Evolutionary conservation across 2,329 filamentous ascomycete genomes (phyloP).

Genomic region (Pseudocercospora fuligena): DNA sequence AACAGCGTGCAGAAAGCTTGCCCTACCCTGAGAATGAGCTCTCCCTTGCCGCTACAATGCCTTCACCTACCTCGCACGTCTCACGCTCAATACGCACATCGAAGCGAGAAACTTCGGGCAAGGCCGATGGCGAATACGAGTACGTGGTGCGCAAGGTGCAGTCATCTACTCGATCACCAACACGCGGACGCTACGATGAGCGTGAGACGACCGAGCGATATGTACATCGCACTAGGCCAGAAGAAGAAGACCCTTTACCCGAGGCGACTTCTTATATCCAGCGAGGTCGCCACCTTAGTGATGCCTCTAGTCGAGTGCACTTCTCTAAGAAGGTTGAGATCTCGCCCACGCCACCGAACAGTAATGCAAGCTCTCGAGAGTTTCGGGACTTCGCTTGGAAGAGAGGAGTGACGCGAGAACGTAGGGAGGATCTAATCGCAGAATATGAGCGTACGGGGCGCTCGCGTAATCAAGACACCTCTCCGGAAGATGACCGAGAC

Average conservation of each 20-base stretch:
- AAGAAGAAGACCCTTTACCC: background rate
- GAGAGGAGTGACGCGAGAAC: conserved; percentile 20
- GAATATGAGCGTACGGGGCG: conserved; percentile 35
- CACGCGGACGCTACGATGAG: conserved; percentile 13
- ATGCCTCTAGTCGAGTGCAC: conserved; percentile 35
- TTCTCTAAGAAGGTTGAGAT: conserved; percentile 41
- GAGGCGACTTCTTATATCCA: background rate
- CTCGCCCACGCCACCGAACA: conserved; percentile 40
- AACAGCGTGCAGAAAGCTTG: background rate
- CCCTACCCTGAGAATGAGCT: conserved; percentile 10
- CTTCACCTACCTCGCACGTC: conserved; percentile 18
- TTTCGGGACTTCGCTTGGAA: conserved; percentile 29
- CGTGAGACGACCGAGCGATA: conserved; percentile 18
- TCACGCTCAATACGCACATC: background rate
- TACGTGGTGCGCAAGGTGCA: conserved; percentile 23
- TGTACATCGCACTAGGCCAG: conserved; percentile 13
- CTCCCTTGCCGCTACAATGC: conserved; percentile 12
- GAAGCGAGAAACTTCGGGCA: background rate
- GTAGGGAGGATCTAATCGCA: conserved; percentile 26
- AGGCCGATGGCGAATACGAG: conserved; percentile 22
- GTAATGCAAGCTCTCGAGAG: conserved; percentile 37
- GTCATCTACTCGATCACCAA: conserved; percentile 5
- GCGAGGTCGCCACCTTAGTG: conserved; percentile 19
- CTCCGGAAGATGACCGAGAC: conserved; percentile 20
- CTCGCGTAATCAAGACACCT: conserved; percentile 20